Evolutionary conservation across 2,329 filamentous ascomycete genomes (phyloP).

Genomic region (Zalaria sp.): DNA sequence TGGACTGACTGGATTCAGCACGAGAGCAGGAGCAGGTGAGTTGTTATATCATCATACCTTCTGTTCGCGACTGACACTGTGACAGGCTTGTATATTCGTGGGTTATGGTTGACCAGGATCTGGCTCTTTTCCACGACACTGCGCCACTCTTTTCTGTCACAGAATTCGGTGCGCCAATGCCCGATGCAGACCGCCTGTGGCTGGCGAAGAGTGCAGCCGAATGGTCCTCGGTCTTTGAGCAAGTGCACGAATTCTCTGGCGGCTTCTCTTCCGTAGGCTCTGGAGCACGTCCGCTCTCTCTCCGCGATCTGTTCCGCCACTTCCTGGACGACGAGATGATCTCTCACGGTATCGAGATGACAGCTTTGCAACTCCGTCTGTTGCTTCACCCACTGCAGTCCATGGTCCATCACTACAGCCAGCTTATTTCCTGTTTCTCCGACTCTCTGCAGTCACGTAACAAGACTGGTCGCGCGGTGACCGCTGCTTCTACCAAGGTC

Average conservation of each 20-base stretch:
- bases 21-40: slow-evolving; percentile 40
- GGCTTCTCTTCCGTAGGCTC: slow-evolving; percentile 40
- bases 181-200: slow-evolving; percentile 50
- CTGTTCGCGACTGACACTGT: neutral
- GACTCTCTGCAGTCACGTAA: slow-evolving; percentile 36
- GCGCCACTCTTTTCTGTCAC: slow-evolving; percentile 49
- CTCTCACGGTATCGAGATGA: slow-evolving; percentile 35
- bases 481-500: slow-evolving; percentile 44
- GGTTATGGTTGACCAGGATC: slow-evolving; percentile 61
- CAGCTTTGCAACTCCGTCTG: slow-evolving; percentile 47
- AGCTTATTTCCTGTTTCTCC: slow-evolving; percentile 52
- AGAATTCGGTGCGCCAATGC: slow-evolving; percentile 51
- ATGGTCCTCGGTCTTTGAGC: slow-evolving; percentile 47
- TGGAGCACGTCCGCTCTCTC: slow-evolving; percentile 40
- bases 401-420: slow-evolving; percentile 48
- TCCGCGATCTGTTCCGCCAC: slow-evolving; percentile 52
- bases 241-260: slow-evolving; percentile 40
- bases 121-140: slow-evolving; percentile 52
- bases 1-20: slow-evolving; percentile 54
- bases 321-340: slow-evolving; percentile 52
- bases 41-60: slow-evolving; percentile 8
- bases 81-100: slow-evolving; percentile 57
- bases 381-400: slow-evolving; percentile 55
- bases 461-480: slow-evolving; percentile 33
- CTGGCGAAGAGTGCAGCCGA: slow-evolving; percentile 41